These are phyloP conservation scores for Elaeis guineensis DNA, from an alignment of 176 grass and related monocot genomes.

Conservation along the genomic window DNA sequence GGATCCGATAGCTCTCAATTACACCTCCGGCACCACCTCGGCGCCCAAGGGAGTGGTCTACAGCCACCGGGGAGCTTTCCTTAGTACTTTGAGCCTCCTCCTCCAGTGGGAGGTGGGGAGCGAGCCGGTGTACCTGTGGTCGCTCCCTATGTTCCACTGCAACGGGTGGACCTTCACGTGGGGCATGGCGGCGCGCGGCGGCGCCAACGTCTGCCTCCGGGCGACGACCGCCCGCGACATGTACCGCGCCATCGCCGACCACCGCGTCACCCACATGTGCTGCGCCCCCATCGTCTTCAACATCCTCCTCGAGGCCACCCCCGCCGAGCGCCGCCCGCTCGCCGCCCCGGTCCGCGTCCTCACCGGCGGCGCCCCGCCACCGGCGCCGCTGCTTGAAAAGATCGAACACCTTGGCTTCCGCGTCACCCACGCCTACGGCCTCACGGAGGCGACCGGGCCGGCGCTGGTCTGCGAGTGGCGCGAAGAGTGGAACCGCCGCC, in stretches of 20 bases:
- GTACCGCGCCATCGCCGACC: slow-evolving; percentile 37
- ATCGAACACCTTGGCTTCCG: slow-evolving; percentile 50
- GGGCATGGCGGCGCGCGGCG: slow-evolving; percentile 61
- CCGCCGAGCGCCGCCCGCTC: background rate
- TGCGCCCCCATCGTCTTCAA: slow-evolving; percentile 59
- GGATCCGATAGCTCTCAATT: slow-evolving; percentile 54
- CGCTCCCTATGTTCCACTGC: slow-evolving; percentile 87
- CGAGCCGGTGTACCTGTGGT: slow-evolving; percentile 68
- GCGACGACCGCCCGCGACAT: slow-evolving; percentile 26
- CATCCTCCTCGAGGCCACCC: slow-evolving; percentile 41
- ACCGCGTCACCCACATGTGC: slow-evolving; percentile 62
- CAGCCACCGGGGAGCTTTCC: slow-evolving; percentile 64
- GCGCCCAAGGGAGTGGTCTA: slow-evolving; percentile 64
- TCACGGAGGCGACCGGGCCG: slow-evolving; percentile 58
- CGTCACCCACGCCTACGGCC: slow-evolving; percentile 62
- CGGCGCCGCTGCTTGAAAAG: slow-evolving; percentile 36
- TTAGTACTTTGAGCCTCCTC: slow-evolving; percentile 41
- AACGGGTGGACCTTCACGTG: slow-evolving; percentile 80
- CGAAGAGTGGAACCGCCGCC: slow-evolving; percentile 46
- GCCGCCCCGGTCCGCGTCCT: slow-evolving; percentile 27
- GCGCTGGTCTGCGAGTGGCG: slow-evolving; percentile 73
- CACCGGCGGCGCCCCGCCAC: slow-evolving; percentile 51
- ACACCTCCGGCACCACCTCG: slow-evolving; percentile 66
- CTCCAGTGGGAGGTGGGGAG: slow-evolving; percentile 40
- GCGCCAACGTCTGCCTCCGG: slow-evolving; percentile 58